Evolutionary conservation across 352 stramenopile genomes (phyloP), one percentile per base, ranked within the genome.

Genomic region (Phytophthora capsici): DNA sequence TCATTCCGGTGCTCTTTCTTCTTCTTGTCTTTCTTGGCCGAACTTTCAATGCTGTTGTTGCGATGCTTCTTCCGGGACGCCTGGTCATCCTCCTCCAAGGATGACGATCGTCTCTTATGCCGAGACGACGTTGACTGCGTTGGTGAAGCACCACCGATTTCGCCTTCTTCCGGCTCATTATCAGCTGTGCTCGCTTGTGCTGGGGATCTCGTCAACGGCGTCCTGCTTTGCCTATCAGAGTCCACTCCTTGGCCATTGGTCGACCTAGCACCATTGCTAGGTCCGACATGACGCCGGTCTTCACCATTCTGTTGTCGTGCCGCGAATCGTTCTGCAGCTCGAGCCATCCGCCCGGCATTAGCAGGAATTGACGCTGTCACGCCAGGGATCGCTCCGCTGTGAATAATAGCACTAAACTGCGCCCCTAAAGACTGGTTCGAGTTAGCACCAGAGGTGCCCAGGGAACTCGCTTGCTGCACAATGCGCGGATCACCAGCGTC

Each of bases 351-450:
- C 10, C 82, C 84, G 32, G 60, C 49, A 37, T 52, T 55, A n/a
- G 65, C 14, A 14, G 58, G 28, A 40, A 44, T 61, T 26, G 66
- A 75, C 48, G 70, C 61, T 32, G 66, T 70, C 44, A 78, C 70
- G 2, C 70, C 70, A 28, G 70, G 8, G 25, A 78, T 76, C 26
- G 61, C 53, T 17, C 71, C 71, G 53, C 69, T 86, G 32, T 90
- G 86, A n/a, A 91, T 85, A 45, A 94, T 92, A n/a, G 82, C 80
- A 52, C 77, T 92, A 58, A 92, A 84, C n/a, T 89, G 72, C 9
- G 78, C 84, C 13, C 80, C 85, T 17, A 92, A 67, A 6, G 82
- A 84, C 54, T 89, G 80, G 13, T 61, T 73, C n/a, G 82, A 73
- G 51, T 82, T 86, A 19, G 71, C 64, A 4, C 63, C 49, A 0